Conservation (phyloP, 164 flowering plant species). For the Malania oleifera region DNA sequence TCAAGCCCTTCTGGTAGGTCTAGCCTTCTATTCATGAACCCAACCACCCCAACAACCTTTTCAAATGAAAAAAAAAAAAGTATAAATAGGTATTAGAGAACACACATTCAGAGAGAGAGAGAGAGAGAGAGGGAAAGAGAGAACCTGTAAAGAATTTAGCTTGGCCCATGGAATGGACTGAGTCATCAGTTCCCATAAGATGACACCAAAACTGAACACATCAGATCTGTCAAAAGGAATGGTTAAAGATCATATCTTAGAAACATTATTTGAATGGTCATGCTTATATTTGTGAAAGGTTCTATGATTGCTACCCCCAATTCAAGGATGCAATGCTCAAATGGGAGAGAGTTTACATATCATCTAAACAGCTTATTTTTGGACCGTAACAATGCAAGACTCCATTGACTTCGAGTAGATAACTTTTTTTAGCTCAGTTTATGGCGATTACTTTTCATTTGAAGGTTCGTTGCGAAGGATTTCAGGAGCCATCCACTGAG, state of each 20-base stretch:
- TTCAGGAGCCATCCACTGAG: slow-evolving; percentile 99
- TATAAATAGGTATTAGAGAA: not conserved
- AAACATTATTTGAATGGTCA: no score
- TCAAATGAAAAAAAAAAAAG: not conserved
- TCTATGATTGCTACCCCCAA: no score
- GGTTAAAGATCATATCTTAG: no score
- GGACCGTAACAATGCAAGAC: no score
- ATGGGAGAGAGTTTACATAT: no score
- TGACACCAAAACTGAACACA: slow-evolving; percentile 85
- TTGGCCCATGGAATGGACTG: slow-evolving; percentile 66
- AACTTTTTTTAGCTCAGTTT: slow-evolving; percentile 2
- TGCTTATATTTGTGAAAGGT: no score
- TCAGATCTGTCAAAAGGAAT: slow-evolving; percentile 57
- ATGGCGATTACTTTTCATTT: slow-evolving; percentile 65
- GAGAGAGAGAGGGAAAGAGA: not conserved
- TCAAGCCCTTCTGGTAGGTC: slow-evolving; percentile 75
- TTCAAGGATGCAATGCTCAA: no score
- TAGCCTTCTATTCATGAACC: slow-evolving; percentile 79
- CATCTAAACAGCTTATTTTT: no score
- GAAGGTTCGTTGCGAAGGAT: slow-evolving; percentile 91
- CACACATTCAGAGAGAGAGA: not conserved
- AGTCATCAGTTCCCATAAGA: slow-evolving; percentile 85
- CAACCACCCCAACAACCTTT: slow-evolving; percentile 90
- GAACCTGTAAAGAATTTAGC: slow-evolving; percentile 70
- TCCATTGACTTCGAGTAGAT: no score